These are phyloP conservation scores for Phytophthora nicotianae DNA, from an alignment of 352 stramenopile genomes.

Conservation along the genomic window DNA sequence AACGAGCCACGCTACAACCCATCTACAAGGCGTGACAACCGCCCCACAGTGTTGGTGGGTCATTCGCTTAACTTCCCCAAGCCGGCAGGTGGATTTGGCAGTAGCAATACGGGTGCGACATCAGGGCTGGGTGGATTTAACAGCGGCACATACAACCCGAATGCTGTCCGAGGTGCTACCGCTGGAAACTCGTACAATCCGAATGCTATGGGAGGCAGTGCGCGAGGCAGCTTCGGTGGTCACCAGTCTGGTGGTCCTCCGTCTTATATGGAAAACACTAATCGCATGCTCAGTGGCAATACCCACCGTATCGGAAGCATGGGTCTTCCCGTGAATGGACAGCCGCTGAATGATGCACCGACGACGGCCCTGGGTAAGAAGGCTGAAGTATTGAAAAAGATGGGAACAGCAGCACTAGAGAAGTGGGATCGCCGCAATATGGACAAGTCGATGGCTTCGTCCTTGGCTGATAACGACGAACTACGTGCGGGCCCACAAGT, in stretches of 20 bases:
- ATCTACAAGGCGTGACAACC: constrained; percentile 71
- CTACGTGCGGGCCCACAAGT: constrained; percentile 65
- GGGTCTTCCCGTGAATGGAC: constrained; percentile 55
- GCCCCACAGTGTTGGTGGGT: constrained; percentile 82
- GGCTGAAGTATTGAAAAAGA: constrained; percentile 83
- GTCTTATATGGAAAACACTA: constrained; percentile 64
- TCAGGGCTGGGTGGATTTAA: constrained; percentile 48
- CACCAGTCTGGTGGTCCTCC: constrained; percentile 25
- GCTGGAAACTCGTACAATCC: constrained; percentile 39
- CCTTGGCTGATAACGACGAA: constrained; percentile 85
- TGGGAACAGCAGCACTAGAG: constrained; percentile 75
- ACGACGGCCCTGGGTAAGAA: constrained; percentile 76
- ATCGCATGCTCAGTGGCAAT: constrained; percentile 52
- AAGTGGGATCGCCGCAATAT: constrained; percentile 90
- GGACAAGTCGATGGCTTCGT: constrained; percentile 91
- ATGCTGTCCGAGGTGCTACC: constrained; percentile 39
- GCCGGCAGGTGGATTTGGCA: constrained; percentile 42
- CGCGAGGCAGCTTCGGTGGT: constrained; percentile 23
- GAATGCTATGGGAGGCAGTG: constrained; percentile 24
- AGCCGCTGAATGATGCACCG: constrained; percentile 45
- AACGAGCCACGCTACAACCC: constrained; percentile 59
- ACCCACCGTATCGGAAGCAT: constrained; percentile 46
- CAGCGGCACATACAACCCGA: constrained; percentile 52
- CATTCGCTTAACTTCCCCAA: constrained; percentile 81
- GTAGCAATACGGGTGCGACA: constrained; percentile 39